Percentiles rank a stretch among this genome's conserved stretches.
phyloP scores from a whole-genome alignment of 192 early-diverging fungal genomes.

The Tieghemiomyces parasiticus region DNA sequence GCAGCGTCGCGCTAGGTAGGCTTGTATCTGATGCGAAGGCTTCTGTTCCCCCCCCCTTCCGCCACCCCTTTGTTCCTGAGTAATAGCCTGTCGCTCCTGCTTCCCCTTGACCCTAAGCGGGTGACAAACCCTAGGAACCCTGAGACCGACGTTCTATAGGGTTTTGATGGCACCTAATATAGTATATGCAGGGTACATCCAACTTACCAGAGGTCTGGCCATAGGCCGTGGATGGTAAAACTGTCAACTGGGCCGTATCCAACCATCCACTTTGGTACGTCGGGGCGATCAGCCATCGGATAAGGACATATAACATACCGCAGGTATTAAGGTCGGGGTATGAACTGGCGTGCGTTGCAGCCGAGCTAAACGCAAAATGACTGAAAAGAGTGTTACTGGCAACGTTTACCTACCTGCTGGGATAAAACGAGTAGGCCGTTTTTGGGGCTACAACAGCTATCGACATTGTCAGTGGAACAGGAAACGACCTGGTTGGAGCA shows the following conservation, averaged over 20 bases:
- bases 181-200: no score
- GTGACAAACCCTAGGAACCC: no score
- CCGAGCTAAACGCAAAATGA: no score
- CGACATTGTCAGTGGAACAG: conserved; percentile 9
- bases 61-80: no score
- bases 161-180: no score
- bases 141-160: no score
- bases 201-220: conserved; percentile 25
- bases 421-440: conserved; percentile 27
- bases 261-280: conserved; percentile 18
- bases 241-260: conserved; percentile 18
- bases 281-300: not conserved
- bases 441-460: conserved; percentile 28
- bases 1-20: not conserved
- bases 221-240: conserved; percentile 31
- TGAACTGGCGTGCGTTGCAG: no score
- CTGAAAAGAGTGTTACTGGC: no score
- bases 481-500: conserved; percentile 22
- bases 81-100: no score
- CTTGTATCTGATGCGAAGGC: not conserved
- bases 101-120: no score
- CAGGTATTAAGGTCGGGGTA: no score
- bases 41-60: not conserved
- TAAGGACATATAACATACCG: not conserved
- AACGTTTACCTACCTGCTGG: conserved; percentile 9